Base-by-base conservation (phyloP, 2,329 filamentous ascomycete genomes). In the Hypoxylon sp. region DNA sequence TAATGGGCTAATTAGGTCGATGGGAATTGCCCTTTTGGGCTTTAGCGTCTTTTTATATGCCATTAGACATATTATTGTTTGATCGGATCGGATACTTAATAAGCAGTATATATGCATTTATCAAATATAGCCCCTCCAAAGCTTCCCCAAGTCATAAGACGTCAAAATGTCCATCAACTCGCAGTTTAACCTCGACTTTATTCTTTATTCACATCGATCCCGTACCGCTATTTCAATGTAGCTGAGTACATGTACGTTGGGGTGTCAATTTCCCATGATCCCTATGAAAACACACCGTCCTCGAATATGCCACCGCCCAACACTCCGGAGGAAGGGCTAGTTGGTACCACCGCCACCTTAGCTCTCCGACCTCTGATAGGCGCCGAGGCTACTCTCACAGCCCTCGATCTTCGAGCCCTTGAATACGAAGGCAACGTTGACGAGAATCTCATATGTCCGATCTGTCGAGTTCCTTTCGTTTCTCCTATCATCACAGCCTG, bases 381-480 rank as follows among this genome's bases (percentile, higher is more conserved):
- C 46, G 56, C 53, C 33, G 72, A 75, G 14, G n/a, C 67, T 37
- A 22, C 70, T 9, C 13, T 56, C 5, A 44, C 72, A 14, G 39
- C 68, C 9, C 63, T 86, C 65, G 84, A 86, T 74, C 77, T 86
- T 74, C 81, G 82, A 67, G 78, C 80, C 3, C 78, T 86, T 67
- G 80, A 79, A 10, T 86, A 86, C 71, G 79, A 82, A 62, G 71
- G 80, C 17, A 74, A 79, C 37, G 69, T 77, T 24, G 85, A 87
- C 71, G 78, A 83, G 62, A 85, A 84, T 52, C 77, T 86, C 11
- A 79, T 87, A 61, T 85, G 83, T 55, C 85, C 85, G 3, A 85
- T 88, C 67, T 91, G 89, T 79, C 87, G 87, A 72, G 84, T 87
- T 10, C 86, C 89, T 2, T 83, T 91, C 46, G 80, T 91, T 52